Evolutionary conservation across 352 stramenopile species (phyloP), one percentile per base, ranked within the genome.

Genomic region (Blastocystis sp.): DNA sequence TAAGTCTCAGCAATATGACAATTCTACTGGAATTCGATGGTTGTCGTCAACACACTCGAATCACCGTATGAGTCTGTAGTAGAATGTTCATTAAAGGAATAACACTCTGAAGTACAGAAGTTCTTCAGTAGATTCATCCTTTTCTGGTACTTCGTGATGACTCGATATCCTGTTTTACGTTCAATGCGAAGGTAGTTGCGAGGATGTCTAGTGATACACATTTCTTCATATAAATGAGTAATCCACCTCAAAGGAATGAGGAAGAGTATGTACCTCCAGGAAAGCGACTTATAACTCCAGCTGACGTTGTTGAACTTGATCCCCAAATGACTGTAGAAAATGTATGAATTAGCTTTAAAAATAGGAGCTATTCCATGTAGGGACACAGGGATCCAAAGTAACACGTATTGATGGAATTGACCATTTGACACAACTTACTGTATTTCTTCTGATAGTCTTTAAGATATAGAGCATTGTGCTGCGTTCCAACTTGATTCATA

Each of bases 341-440:
- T 53, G n/a, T 5, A 40, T 66, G 37, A 11, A n/a, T 68, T 27
- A 0, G 33, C 15, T 30, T 84, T 30, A 84, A 4, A 27, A n/a
- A 53, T 76, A 89, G 66, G 78, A 89, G 17, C 53, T 89, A 30
- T 89, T 89, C 57, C 60, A 79, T n/a, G 66, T 89, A 9, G 78
- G 78, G 30, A 89, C 78, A 27, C 60, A 76, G 27, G 78, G 78
- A 27, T 78, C 40, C 15, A 89, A 89, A 78, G 56, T 89, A 30
- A 89, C 78, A 1, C 60, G 60, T 40, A 89, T 89, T 44, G 78
- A 89, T 78, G 78, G 78, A 24, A 89, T 89, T 48, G 78, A 78
- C 27, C 78, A 89, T 56, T 44, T 89, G 19, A 89, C 60, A 7
- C 58, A 89, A 53, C 73, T 84, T 22, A 84, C 73, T 3, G 73